Evolutionary conservation across 805 yeast species (phyloP).

Genomic region (Yamadazyma laniorum): DNA sequence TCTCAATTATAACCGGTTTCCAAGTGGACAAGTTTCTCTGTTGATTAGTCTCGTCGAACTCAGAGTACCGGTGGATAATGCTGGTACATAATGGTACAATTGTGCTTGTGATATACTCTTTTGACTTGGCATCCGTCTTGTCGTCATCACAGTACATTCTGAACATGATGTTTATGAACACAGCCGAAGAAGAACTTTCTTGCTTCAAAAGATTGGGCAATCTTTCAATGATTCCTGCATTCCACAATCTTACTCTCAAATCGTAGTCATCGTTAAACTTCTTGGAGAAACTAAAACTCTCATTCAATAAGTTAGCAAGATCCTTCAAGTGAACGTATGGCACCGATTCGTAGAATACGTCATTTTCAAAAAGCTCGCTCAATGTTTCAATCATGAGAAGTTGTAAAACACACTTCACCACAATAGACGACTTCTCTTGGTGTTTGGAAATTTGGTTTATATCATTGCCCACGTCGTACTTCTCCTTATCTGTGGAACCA

Average conservation of each 20-base stretch:
- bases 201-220: constrained; percentile 89
- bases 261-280: constrained; percentile 87
- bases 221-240: constrained; percentile 88
- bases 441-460: constrained; percentile 32
- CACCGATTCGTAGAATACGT: constrained; percentile 62
- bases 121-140: constrained; percentile 47
- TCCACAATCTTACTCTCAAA: constrained; percentile 82
- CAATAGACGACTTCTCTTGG: constrained; percentile 68
- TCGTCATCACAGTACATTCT: constrained; percentile 68
- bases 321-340: constrained; percentile 64
- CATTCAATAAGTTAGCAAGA: constrained; percentile 58
- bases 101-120: constrained; percentile 50
- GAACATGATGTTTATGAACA: constrained; percentile 76
- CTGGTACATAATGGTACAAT: constrained; percentile 65
- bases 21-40: constrained; percentile 78
- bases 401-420: constrained; percentile 89
- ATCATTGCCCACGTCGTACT: constrained; percentile 11
- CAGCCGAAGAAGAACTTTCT: constrained; percentile 88
- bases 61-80: constrained; percentile 67
- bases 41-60: constrained; percentile 75
- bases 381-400: constrained; percentile 82
- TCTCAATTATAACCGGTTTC: constrained; percentile 90
- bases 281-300: constrained; percentile 79
- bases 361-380: constrained; percentile 73
- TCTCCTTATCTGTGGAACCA: constrained; percentile 23